Percentiles rank a stretch among this genome's conserved stretches.
phyloP scores from a whole-genome alignment of 1,284 basidiomycete species.

The Boletus semigastroideus region DNA sequence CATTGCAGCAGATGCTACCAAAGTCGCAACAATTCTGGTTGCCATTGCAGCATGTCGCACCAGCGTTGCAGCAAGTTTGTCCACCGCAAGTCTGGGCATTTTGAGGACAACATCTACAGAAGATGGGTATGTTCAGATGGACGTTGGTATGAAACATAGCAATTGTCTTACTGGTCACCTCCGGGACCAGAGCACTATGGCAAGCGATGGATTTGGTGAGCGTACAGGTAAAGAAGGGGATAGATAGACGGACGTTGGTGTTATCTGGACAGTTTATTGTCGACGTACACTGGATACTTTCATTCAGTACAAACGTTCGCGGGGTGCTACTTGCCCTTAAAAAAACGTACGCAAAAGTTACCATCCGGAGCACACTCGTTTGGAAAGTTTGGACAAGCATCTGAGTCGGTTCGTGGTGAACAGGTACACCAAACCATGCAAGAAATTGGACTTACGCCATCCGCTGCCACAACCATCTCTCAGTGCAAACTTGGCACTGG shows the following conservation, averaged over 20 bases:
- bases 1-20: constrained; percentile 19
- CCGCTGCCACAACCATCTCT: constrained; percentile 18
- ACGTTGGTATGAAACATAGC: not conserved
- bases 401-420: constrained; percentile 5
- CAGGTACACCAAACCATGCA: not conserved
- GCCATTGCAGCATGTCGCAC: constrained; percentile 12
- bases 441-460: constrained; percentile 14
- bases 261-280: constrained; percentile 15
- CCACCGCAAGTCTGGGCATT: constrained; percentile 10
- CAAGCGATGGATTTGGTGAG: constrained; percentile 2
- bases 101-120: constrained; percentile 14
- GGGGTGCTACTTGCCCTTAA: too few species aligned
- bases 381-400: constrained; percentile 24
- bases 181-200: constrained; percentile 8
- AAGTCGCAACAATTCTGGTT: constrained; percentile 8
- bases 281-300: constrained; percentile 13
- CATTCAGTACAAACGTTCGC: too few species aligned
- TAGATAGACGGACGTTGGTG: constrained; percentile 15
- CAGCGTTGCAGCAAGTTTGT: constrained; percentile 4
- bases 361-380: constrained; percentile 19
- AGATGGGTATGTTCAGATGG: not conserved
- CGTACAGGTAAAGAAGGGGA: not conserved
- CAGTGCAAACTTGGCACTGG: constrained; percentile 10
- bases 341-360: constrained; percentile 21
- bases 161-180: constrained; percentile 4